Base-by-base conservation (phyloP, 1,284 basidiomycete species). In the Phellopilus nigrolimitatus region DNA sequence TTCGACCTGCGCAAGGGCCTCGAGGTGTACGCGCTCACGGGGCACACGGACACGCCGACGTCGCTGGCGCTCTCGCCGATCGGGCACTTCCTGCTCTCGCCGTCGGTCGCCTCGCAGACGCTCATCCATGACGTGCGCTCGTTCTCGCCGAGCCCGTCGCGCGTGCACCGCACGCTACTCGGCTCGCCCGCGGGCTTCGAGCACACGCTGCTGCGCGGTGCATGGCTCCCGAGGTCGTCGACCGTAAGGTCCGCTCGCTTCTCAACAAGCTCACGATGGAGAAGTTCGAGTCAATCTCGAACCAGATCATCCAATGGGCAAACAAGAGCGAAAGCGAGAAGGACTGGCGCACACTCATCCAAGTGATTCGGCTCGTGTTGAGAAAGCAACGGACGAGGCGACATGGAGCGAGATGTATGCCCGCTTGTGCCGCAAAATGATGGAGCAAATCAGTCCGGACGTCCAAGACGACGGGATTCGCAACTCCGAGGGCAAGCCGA, bases 101-200 rank as follows among this genome's bases (percentile, higher is more conserved):
- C 90, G 25, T 90, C n/a, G n/a, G n/a, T n/a, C n/a, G n/a, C n/a
- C n/a, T n/a, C n/a, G n/a, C n/a, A n/a, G 7, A 13, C 88, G 3
- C 84, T 97, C 30, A 91, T 95, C 63, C 85, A 93, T 55, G 97
- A 97, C 72, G 94, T 98, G 74, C 95, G 91, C 71, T 75, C 74
- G 74, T 82, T 98, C 46, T 95, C n/a, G n/a, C n/a, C n/a, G n/a
- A n/a, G n/a, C n/a, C n/a, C n/a, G n/a, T n/a, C n/a, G n/a, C n/a
- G n/a, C n/a, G n/a, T n/a, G n/a, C n/a, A n/a, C n/a, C n/a, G n/a
- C n/a, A n/a, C n/a, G n/a, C n/a, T n/a, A n/a, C n/a, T n/a, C n/a
- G n/a, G n/a, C n/a, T n/a, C n/a, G n/a, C n/a, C n/a, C n/a, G n/a
- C n/a, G n/a, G n/a, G n/a, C n/a, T n/a, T n/a, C n/a, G n/a, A n/a